A percentile compares a stretch with the other conserved stretches of the same genome.
Conservation (phyloP, 2,329 filamentous ascomycete species). For the Curvularia sp. region DNA sequence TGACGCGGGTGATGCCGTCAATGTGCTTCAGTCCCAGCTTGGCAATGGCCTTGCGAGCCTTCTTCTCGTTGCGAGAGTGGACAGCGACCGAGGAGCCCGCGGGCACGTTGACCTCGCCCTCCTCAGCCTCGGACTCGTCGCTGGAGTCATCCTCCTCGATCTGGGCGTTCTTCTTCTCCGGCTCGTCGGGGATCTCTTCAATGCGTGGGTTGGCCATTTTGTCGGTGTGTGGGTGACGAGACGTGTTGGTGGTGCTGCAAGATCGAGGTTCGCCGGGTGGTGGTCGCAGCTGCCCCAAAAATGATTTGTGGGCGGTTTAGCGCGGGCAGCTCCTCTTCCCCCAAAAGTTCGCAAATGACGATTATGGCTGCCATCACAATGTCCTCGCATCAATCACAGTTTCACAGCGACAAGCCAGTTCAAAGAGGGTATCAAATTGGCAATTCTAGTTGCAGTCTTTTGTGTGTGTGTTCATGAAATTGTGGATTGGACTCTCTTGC, state of each 20-base stretch:
- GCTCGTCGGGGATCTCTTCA: constrained; percentile 93
- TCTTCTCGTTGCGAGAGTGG: constrained; percentile 99
- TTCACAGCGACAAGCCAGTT: constrained; percentile 14
- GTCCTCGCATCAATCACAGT: background rate
- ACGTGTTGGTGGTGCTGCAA: constrained; percentile 25
- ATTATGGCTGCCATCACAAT: constrained; percentile 7
- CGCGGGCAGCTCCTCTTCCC: constrained; percentile 27
- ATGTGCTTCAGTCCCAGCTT: constrained; percentile 98
- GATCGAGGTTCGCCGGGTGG: constrained; percentile 22
- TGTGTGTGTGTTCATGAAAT: constrained; percentile 47
- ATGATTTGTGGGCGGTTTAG: constrained; percentile 42
- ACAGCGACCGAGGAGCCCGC: constrained; percentile 88
- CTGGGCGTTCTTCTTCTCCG: constrained; percentile 77
- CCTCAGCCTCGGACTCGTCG: constrained; percentile 80
- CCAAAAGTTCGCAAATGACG: constrained; percentile 16
- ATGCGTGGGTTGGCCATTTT: constrained; percentile 97
- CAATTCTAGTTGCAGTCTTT: constrained; percentile 44
- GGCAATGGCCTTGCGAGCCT: constrained; percentile 98
- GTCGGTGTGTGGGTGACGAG: constrained; percentile 46
- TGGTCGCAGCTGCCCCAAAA: constrained; percentile 26
- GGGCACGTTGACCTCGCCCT: constrained; percentile 72
- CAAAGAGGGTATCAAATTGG: constrained; percentile 45
- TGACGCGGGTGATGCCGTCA: constrained; percentile 96
- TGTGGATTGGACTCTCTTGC: constrained; percentile 50
- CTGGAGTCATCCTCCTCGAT: constrained; percentile 76